Percentiles rank a stretch among this genome's conserved stretches.
These are phyloP conservation scores for Amylocarpus encephaloides DNA, from an alignment of 2,329 filamentous ascomycete genomes.

Conservation along the genomic window DNA sequence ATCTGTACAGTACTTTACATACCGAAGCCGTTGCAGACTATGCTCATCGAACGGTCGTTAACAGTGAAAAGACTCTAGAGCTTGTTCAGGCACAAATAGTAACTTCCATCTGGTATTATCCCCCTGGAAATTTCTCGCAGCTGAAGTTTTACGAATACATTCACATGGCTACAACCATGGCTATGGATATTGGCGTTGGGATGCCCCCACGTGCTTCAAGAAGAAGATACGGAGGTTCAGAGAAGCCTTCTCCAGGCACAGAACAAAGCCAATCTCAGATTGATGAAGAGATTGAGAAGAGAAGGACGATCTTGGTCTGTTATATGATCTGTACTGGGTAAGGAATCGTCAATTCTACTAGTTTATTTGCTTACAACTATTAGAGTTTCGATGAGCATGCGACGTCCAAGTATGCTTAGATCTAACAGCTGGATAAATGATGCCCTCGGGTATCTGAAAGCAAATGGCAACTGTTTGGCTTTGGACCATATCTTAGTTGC, in stretches of 20 bases:
- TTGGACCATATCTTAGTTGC: constrained; percentile 33
- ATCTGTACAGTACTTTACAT: constrained; percentile 37
- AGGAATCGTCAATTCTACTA: constrained; percentile 5
- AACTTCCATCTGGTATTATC: constrained; percentile 41
- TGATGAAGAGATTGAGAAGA: constrained; percentile 29
- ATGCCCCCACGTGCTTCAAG: constrained; percentile 15
- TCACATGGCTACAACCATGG: constrained; percentile 43
- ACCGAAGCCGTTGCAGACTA: constrained; percentile 40
- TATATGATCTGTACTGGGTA: constrained; percentile 32
- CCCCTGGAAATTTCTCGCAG: constrained; percentile 36
- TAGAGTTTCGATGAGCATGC: constrained; percentile 35
- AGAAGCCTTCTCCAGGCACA: neutral
- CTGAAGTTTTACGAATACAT: constrained; percentile 44
- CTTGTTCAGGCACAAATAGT: constrained; percentile 42
- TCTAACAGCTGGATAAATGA: constrained; percentile 36
- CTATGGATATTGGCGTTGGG: constrained; percentile 23
- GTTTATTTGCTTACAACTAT: constrained; percentile 4
- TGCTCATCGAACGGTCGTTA: constrained; percentile 38
- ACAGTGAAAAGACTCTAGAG: constrained; percentile 42
- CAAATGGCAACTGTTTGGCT: constrained; percentile 27
- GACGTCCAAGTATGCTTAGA: constrained; percentile 37
- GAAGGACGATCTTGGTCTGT: constrained; percentile 34
- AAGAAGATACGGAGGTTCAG: constrained; percentile 1
- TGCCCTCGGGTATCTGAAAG: constrained; percentile 35
- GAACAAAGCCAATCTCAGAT: constrained; percentile 1